Conservation (phyloP, 2,329 filamentous ascomycete genomes). For the Fusarium camptoceras region DNA sequence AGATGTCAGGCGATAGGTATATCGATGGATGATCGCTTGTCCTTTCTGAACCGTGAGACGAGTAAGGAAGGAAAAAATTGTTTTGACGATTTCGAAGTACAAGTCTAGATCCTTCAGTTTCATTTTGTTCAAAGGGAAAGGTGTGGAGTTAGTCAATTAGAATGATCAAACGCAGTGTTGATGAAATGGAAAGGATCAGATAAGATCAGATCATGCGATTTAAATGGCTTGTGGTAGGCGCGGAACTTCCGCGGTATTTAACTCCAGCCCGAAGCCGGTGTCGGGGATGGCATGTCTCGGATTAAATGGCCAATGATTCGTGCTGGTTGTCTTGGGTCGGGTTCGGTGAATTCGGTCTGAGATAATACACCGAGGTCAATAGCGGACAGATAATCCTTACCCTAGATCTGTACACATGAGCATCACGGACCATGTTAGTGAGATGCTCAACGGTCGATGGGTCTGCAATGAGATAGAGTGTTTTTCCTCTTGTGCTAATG, state of each 20-base stretch:
- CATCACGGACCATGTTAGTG: neutral
- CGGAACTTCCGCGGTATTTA: neutral
- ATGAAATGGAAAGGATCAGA: neutral
- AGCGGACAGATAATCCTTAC: no score
- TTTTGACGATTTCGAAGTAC: constrained; percentile 15
- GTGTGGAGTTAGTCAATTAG: neutral
- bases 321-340: rapidly evolving
- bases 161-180: no score
- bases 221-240: neutral
- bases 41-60: neutral
- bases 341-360: neutral
- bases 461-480: no score
- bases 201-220: neutral
- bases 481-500: no score
- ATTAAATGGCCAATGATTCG: rapidly evolving
- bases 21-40: constrained; percentile 6
- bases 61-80: neutral
- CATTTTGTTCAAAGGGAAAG: neutral
- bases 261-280: neutral
- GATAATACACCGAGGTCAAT: no score
- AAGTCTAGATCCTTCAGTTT: neutral
- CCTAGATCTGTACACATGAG: neutral
- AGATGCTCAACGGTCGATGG: no score
- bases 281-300: no score
- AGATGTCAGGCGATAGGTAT: constrained; percentile 11